Conservation (phyloP, 495 filamentous ascomycete species). For the Hamigera avellanea region DNA sequence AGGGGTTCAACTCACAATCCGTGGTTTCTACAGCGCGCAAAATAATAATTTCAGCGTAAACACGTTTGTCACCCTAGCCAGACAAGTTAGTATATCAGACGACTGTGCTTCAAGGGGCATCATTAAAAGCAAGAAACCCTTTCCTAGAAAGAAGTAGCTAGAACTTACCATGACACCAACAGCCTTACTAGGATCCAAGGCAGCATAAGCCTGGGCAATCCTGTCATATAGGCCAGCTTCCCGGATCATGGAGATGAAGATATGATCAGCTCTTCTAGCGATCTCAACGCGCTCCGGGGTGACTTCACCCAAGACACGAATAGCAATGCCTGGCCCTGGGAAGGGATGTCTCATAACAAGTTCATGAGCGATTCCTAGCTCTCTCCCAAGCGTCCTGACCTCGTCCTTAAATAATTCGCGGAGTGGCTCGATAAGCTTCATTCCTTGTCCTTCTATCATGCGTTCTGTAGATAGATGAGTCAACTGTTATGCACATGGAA, state of each 20-base stretch:
- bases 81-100: neutral
- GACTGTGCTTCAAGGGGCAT: no score
- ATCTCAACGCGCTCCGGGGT: constrained; percentile 70
- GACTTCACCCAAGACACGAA: constrained; percentile 83
- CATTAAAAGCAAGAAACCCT: no score
- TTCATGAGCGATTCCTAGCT: constrained; percentile 64
- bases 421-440: constrained; percentile 71
- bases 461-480: constrained; percentile 34
- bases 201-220: constrained; percentile 78
- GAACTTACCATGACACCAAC: constrained; percentile 54
- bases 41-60: constrained; percentile 44
- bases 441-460: constrained; percentile 43
- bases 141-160: no score
- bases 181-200: constrained; percentile 54
- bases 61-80: constrained; percentile 55
- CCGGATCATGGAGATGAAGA: constrained; percentile 76
- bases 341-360: constrained; percentile 81
- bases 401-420: constrained; percentile 79
- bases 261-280: constrained; percentile 68
- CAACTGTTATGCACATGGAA: no score
- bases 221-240: constrained; percentile 75
- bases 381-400: constrained; percentile 57
- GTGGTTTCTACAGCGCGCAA: constrained; percentile 65
- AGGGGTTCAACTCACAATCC: constrained; percentile 35
- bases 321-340: constrained; percentile 76